Percentiles rank a stretch among this genome's conserved stretches.
These are phyloP conservation scores for Colletotrichum eleusines DNA, from an alignment of 2,329 filamentous ascomycete genomes.

Conservation along the genomic window DNA sequence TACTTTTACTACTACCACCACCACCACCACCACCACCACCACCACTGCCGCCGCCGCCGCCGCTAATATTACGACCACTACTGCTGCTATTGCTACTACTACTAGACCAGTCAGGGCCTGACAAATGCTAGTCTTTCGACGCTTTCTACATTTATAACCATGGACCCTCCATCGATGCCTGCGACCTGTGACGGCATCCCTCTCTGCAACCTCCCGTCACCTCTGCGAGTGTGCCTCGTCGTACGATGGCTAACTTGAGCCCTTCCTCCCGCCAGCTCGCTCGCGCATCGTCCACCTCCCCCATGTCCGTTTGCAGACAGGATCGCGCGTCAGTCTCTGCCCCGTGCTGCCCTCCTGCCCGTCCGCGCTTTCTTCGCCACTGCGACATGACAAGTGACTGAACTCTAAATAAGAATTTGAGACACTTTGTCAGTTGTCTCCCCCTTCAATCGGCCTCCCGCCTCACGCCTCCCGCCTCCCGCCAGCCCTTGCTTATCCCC, in stretches of 20 bases:
- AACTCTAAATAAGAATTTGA: slow-evolving; percentile 37
- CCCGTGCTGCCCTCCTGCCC: background rate
- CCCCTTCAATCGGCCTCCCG: background rate
- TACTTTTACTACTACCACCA: too few relatives aligned
- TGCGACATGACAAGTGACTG: slow-evolving; percentile 37
- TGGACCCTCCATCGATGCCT: too few relatives aligned
- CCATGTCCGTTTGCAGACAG: slow-evolving; percentile 22
- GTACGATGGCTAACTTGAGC: too few relatives aligned
- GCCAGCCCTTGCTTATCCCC: background rate
- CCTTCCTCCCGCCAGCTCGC: too few relatives aligned
- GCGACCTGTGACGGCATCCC: too few relatives aligned
- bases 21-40: background rate
- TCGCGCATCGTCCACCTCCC: background rate
- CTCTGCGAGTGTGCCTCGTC: too few relatives aligned
- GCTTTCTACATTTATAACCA: background rate
- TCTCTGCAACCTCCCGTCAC: too few relatives aligned
- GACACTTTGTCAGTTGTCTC: slow-evolving; percentile 14
- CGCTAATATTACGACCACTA: background rate
- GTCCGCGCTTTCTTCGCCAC: background rate
- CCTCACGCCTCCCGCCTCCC: background rate
- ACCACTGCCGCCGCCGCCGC: background rate
- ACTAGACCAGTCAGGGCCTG: slow-evolving; percentile 20
- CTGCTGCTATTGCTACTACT: background rate
- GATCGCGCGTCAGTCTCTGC: background rate
- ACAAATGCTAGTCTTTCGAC: slow-evolving; percentile 22